A percentile compares a stretch with the other conserved stretches of the same genome.
Conservation (phyloP, 163 green algal species). For the Scenedesmus sp. region DNA sequence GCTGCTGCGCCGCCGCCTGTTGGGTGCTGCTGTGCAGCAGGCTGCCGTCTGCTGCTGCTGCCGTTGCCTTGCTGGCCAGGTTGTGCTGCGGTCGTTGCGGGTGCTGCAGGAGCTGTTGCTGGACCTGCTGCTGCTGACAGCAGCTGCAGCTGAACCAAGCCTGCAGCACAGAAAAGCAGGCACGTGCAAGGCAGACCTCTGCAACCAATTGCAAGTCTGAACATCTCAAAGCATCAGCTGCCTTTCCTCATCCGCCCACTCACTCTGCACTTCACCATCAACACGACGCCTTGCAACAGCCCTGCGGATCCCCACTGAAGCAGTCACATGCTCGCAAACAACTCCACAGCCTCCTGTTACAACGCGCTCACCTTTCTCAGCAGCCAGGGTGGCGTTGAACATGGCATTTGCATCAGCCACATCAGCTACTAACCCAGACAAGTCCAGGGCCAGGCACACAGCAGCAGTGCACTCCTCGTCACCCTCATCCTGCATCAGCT, state of each 20-base stretch:
- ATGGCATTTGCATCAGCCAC: slow-evolving; percentile 5
- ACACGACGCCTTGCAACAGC: too few relatives aligned
- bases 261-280: too few relatives aligned
- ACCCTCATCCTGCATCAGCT: slow-evolving; percentile 38
- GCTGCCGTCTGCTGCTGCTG: not conserved
- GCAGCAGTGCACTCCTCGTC: slow-evolving; percentile 22
- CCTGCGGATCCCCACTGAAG: too few relatives aligned
- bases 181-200: not conserved
- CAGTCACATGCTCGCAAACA: not conserved
- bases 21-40: not conserved
- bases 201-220: not conserved
- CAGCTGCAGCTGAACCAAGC: slow-evolving; percentile 22
- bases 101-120: not conserved
- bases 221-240: too few relatives aligned
- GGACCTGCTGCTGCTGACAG: slow-evolving; percentile 11
- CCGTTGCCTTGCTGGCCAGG: not conserved
- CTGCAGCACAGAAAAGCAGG: not conserved
- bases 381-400: not conserved
- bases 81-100: not conserved
- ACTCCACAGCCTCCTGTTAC: not conserved
- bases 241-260: too few relatives aligned
- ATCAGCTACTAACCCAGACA: not conserved
- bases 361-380: not conserved
- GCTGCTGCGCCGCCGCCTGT: not conserved
- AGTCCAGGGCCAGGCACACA: slow-evolving; percentile 38